Evolutionary conservation across 371 early-diverging fungal genomes (phyloP).

Genomic region (Syncephalastrum sp.): DNA sequence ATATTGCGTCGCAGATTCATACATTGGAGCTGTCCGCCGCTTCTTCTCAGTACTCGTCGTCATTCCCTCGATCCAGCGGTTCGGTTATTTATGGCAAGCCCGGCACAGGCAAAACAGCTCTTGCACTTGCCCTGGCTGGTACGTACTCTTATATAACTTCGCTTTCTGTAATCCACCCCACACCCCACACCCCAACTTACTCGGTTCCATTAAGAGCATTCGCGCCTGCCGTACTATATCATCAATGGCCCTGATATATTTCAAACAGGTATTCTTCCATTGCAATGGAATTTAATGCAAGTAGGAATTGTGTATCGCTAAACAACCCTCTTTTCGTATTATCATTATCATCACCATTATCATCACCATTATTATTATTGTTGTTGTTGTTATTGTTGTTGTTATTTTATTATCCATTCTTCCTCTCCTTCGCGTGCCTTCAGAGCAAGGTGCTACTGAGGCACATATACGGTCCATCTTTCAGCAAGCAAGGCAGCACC

Average conservation of each 20-base stretch:
- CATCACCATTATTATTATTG: too few relatives aligned
- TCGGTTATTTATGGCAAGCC: constrained; percentile 58
- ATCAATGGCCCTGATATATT: constrained; percentile 76
- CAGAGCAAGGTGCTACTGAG: constrained; percentile 65
- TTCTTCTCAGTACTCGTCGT: background rate
- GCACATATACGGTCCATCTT: constrained; percentile 41
- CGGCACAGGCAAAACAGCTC: constrained; percentile 64
- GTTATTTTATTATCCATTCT: too few relatives aligned
- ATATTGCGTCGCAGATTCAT: too few relatives aligned
- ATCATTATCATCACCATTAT: too few relatives aligned
- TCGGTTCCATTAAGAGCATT: constrained; percentile 20
- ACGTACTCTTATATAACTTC: constrained; percentile 8
- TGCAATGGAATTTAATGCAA: too few relatives aligned
- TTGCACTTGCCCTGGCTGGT: constrained; percentile 58
- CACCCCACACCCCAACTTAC: too few relatives aligned
- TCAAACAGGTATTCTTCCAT: constrained; percentile 46
- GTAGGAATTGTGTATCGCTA: too few relatives aligned
- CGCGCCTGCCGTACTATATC: constrained; percentile 54
- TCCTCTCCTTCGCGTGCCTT: background rate
- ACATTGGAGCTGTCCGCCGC: too few relatives aligned
- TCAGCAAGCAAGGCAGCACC: constrained; percentile 22
- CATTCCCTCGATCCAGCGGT: constrained; percentile 42
- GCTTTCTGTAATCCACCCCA: too few relatives aligned
- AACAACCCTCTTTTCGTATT: too few relatives aligned
- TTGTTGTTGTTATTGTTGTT: too few relatives aligned